phyloP scores from a whole-genome alignment of 2,329 filamentous ascomycete genomes.

The Diplodia scrobiculata region DNA sequence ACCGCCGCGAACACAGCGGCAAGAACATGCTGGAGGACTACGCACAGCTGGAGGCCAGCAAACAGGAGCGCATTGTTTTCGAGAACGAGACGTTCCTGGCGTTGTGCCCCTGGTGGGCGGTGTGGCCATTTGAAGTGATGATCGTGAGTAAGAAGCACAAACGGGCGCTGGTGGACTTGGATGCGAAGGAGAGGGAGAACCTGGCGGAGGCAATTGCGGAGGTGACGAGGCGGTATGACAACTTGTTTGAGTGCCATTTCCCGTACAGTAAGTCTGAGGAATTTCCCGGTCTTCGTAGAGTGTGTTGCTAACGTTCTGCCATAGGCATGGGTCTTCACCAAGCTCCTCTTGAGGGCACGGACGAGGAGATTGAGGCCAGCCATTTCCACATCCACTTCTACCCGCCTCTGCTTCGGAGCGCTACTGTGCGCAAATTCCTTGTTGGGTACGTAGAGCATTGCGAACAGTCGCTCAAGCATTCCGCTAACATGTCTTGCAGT shows the following conservation, averaged over 20 bases:
- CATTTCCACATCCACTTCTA: conserved; percentile 99
- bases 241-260: conserved; percentile 94
- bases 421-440: conserved; percentile 92
- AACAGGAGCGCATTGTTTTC: conserved; percentile 82
- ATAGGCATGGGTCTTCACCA: conserved; percentile 90
- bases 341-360: conserved; percentile 78
- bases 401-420: conserved; percentile 85
- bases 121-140: conserved; percentile 96
- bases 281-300: neutral
- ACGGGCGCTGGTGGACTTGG: conserved; percentile 80
- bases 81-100: conserved; percentile 83
- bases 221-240: conserved; percentile 89
- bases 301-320: neutral
- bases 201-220: conserved; percentile 86
- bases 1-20: conserved; percentile 70
- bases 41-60: conserved; percentile 75
- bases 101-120: conserved; percentile 95
- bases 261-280: conserved; percentile 74
- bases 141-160: conserved; percentile 83
- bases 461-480: neutral
- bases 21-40: conserved; percentile 84
- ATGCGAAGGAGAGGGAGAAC: conserved; percentile 66
- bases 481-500: conserved; percentile 35
- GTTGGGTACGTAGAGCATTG: conserved; percentile 62
- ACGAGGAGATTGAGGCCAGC: conserved; percentile 78